Evolutionary conservation across 1,139 yeast species (phyloP).

Genomic region (Debaryomycetaceae sp.): DNA sequence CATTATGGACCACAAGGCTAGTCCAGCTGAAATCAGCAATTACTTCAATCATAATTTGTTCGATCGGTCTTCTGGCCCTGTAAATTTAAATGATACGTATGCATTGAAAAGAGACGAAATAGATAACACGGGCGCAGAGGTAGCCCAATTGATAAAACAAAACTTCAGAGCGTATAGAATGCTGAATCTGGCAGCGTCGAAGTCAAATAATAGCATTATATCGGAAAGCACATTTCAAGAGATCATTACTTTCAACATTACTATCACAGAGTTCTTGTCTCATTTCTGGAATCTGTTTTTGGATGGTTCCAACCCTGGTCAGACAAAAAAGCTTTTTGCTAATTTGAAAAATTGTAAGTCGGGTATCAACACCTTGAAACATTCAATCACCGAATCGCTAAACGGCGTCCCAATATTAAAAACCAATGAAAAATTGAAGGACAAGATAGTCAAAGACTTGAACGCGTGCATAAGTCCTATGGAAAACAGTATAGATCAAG

Average conservation of each 20-base stretch:
- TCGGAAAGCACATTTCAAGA: conserved; percentile 29
- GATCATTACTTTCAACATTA: conserved; percentile 36
- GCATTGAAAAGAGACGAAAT: conserved; percentile 32
- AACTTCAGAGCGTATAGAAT: conserved; percentile 41
- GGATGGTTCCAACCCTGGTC: conserved; percentile 36
- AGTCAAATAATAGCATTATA: conserved; percentile 19
- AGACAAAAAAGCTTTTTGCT: conserved; percentile 34
- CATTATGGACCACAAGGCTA: conserved; percentile 1
- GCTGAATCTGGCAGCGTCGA: conserved; percentile 6
- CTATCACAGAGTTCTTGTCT: conserved; percentile 41
- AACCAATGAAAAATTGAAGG: conserved; percentile 30
- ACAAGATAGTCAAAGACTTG: conserved; percentile 32
- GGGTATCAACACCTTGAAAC: conserved; percentile 20
- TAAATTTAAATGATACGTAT: conserved; percentile 45
- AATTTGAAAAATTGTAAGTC: conserved; percentile 33
- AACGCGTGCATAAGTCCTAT: conserved; percentile 28
- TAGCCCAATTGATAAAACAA: conserved; percentile 49
- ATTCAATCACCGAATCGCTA: conserved; percentile 10
- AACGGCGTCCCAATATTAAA: conserved; percentile 8
- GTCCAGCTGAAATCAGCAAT: conserved; percentile 15
- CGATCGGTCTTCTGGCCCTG: conserved; percentile 2
- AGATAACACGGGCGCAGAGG: conserved; percentile 47
- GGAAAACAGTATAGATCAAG: conserved; percentile 27
- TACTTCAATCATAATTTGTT: conserved; percentile 23
- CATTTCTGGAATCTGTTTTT: conserved; percentile 44